Base-by-base conservation (phyloP, 257 asterid species). In the Rauvolfia tetraphylla region DNA sequence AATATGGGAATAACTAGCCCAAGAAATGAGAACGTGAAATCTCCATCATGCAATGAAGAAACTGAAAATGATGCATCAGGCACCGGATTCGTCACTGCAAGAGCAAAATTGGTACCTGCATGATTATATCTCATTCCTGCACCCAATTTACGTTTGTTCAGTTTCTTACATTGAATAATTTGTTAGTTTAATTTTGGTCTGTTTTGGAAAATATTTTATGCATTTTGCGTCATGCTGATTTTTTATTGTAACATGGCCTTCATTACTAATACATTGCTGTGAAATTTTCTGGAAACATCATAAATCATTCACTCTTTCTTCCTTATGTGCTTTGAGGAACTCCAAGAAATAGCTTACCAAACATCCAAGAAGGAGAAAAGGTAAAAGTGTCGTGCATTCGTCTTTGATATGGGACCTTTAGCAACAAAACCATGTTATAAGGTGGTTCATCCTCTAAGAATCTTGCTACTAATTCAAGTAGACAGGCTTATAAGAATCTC, bases 71-170 rank as follows among this genome's bases (percentile, higher is more conserved):
- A 87, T 81, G 84, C 84, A 78, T 80, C 97, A 42, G 81, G 84
- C 78, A 87, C 84, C 78, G 97, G 98, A 75, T 95, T 95, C 82
- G 99, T 95, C 66, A 95, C 98, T 80, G 99, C 98, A 68, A 90
- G 93, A 80, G 83, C 91, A 75, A 95, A 95, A 90, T 83, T 93
- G 96, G 99, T 95, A 88, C 77, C 77, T 70, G 20, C 31, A 62
- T 74, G 58, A 38, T 54, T 69, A 11, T 46, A 67, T 73, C 69
- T 68, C 23, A 36, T 49, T 15, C 49, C 36, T 22, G n/a, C 72
- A 20, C 48, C 33, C 44, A 17, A 27, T 44, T 38, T 18, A 18
- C 41, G 62, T 53, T 11, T 58, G 49, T 74, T 15, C 46, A 33
- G 41, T 56, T n/a, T 57, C n/a, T 31, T 18, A 13, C 31, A 34